Evolutionary conservation across 78 protist genomes (phyloP).

Genomic region (Dictyostelium citrinum): DNA sequence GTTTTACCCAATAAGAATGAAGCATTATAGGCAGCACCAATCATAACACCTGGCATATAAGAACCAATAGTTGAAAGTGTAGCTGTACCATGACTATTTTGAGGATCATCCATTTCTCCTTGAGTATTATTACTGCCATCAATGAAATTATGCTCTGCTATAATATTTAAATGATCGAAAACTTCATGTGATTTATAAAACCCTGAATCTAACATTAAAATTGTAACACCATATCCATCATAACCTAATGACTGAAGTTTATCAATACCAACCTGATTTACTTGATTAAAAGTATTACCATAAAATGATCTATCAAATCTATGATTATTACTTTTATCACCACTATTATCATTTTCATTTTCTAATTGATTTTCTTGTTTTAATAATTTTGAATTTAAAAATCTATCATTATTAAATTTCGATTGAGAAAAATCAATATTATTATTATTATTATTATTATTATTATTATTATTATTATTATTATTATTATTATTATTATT

Average conservation of each 20-base stretch:
- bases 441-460: background rate
- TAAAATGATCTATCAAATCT: background rate
- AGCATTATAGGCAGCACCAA: constrained; percentile 74
- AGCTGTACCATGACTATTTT: constrained; percentile 76
- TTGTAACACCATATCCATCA: constrained; percentile 50
- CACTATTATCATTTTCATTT: background rate
- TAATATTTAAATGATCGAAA: constrained; percentile 27
- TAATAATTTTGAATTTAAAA: background rate
- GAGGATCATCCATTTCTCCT: constrained; percentile 21
- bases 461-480: too few relatives aligned
- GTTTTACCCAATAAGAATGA: constrained; percentile 62
- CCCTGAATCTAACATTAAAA: constrained; percentile 75
- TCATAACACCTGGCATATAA: constrained; percentile 42
- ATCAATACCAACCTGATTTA: constrained; percentile 14
- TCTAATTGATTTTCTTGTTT: background rate
- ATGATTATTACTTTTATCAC: background rate
- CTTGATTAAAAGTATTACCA: constrained; percentile 6
- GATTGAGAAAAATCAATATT: background rate
- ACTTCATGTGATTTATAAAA: constrained; percentile 51
- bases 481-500: background rate
- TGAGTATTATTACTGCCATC: constrained; percentile 12
- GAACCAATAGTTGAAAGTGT: constrained; percentile 62
- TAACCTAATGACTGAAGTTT: background rate
- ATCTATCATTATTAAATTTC: background rate
- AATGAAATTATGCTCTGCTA: constrained; percentile 49